Conservation (phyloP, 805 yeast species). For the Pichia thaimueangensis region DNA sequence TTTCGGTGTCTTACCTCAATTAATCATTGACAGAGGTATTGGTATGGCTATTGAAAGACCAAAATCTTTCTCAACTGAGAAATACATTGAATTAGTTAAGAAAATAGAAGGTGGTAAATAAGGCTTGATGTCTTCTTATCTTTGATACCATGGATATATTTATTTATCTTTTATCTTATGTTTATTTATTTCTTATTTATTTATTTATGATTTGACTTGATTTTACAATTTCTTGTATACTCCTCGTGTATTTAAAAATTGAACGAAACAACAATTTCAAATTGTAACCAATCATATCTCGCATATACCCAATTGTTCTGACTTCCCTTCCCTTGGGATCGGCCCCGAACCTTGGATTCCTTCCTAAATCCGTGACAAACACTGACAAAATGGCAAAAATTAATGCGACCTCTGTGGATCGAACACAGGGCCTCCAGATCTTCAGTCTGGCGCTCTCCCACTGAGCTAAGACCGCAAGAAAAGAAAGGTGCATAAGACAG, state of each 20-base stretch:
- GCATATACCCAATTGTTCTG: background rate
- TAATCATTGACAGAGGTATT: slow-evolving; percentile 76
- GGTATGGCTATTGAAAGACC: slow-evolving; percentile 86
- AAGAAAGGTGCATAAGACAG: slow-evolving; percentile 13
- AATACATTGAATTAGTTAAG: slow-evolving; percentile 74
- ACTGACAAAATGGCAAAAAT: background rate
- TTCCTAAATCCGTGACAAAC: background rate
- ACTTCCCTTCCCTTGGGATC: background rate
- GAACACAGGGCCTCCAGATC: slow-evolving; percentile 22
- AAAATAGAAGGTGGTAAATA: slow-evolving; percentile 17
- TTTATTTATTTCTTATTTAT: background rate
- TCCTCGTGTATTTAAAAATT: no score
- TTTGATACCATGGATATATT: background rate
- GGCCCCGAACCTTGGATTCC: background rate
- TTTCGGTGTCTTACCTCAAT: slow-evolving; percentile 78
- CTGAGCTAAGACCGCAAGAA: slow-evolving; percentile 15
- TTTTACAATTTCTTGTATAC: no score
- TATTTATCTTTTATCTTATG: background rate
- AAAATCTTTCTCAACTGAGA: slow-evolving; percentile 89
- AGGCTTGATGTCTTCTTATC: slow-evolving; percentile 12
- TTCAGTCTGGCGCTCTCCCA: slow-evolving; percentile 23
- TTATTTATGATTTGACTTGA: no score
- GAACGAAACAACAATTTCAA: no score
- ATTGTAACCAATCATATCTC: no score
- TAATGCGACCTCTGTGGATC: slow-evolving; percentile 18